phyloP scores from a whole-genome alignment of 345 rosid genomes.

The Citrus trifoliata region DNA sequence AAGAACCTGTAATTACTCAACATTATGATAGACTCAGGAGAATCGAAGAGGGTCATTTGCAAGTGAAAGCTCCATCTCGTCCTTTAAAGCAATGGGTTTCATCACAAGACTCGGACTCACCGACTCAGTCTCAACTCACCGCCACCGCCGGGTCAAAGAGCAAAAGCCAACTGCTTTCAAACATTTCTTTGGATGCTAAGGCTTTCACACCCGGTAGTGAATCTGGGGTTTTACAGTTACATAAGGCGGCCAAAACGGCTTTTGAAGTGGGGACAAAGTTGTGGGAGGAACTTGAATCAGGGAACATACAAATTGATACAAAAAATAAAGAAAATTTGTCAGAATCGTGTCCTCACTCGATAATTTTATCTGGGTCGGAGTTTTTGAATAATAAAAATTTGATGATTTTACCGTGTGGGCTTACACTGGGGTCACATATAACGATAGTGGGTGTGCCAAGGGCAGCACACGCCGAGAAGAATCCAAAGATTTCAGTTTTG shows the following conservation, averaged over 20 bases:
- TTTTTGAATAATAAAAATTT: conserved; percentile 43
- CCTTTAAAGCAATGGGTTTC: conserved; percentile 47
- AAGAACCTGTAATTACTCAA: conserved; percentile 39
- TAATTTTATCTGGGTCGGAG: conserved; percentile 56
- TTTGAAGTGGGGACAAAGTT: conserved; percentile 69
- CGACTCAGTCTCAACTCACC: conserved; percentile 22
- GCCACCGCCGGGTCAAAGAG: not conserved
- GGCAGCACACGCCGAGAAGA: conserved; percentile 52
- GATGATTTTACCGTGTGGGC: conserved; percentile 82
- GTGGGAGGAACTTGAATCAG: conserved; percentile 66
- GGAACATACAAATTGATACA: conserved; percentile 18
- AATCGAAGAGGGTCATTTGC: conserved; percentile 39
- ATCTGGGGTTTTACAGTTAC: conserved; percentile 74
- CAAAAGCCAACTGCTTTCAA: conserved; percentile 40
- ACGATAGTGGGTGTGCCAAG: conserved; percentile 88
- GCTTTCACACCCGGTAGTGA: conserved; percentile 49
- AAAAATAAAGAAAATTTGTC: conserved; percentile 27
- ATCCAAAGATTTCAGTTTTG: conserved; percentile 48
- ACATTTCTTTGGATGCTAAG: conserved; percentile 49
- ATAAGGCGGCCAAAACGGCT: conserved; percentile 65
- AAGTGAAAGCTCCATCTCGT: conserved; percentile 50
- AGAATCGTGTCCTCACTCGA: conserved; percentile 62
- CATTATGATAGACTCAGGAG: conserved; percentile 42
- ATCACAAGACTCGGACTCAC: conserved; percentile 30
- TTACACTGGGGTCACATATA: conserved; percentile 79